Evolutionary conservation across 2,329 filamentous ascomycete species (phyloP).

Genomic region (Triangularia setosa): DNA sequence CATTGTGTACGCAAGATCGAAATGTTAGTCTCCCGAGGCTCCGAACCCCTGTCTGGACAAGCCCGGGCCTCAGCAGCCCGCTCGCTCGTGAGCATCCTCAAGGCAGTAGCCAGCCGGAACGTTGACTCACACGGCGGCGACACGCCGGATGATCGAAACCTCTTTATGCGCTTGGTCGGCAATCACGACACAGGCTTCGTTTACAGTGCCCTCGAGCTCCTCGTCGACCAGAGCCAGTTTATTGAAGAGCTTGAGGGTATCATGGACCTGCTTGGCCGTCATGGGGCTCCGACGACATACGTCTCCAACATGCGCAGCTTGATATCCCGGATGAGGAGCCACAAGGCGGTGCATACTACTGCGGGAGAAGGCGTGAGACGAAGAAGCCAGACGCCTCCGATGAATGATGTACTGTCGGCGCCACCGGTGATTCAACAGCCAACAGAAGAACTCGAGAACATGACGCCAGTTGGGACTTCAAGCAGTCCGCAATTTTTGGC

Average conservation of each 20-base stretch:
- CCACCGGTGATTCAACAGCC: neutral
- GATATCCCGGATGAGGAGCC: conserved; percentile 28
- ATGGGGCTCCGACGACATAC: conserved; percentile 29
- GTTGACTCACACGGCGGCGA: conserved; percentile 33
- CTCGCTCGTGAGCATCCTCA: conserved; percentile 46
- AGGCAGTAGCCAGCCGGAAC: conserved; percentile 40
- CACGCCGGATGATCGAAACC: conserved; percentile 38
- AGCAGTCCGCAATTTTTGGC: conserved; percentile 17
- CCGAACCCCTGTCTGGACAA: conserved; percentile 33
- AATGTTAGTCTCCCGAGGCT: conserved; percentile 35
- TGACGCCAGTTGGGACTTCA: neutral
- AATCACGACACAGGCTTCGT: conserved; percentile 43
- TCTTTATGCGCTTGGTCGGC: conserved; percentile 48
- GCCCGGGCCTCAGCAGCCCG: conserved; percentile 45
- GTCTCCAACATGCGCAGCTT: conserved; percentile 30
- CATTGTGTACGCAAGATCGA: conserved; percentile 42
- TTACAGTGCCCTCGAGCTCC: conserved; percentile 39
- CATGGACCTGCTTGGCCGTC: conserved; percentile 27
- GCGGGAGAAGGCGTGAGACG: conserved; percentile 3
- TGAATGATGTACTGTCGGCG: neutral
- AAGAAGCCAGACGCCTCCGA: conserved; percentile 16
- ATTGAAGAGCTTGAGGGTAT: conserved; percentile 36
- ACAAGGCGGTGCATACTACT: conserved; percentile 7
- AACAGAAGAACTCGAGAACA: neutral
- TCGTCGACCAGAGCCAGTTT: conserved; percentile 44